Percentiles rank a stretch among this genome's conserved stretches.
phyloP scores from a whole-genome alignment of 139 green algal genomes.

The Volvox reticuliferus region DNA sequence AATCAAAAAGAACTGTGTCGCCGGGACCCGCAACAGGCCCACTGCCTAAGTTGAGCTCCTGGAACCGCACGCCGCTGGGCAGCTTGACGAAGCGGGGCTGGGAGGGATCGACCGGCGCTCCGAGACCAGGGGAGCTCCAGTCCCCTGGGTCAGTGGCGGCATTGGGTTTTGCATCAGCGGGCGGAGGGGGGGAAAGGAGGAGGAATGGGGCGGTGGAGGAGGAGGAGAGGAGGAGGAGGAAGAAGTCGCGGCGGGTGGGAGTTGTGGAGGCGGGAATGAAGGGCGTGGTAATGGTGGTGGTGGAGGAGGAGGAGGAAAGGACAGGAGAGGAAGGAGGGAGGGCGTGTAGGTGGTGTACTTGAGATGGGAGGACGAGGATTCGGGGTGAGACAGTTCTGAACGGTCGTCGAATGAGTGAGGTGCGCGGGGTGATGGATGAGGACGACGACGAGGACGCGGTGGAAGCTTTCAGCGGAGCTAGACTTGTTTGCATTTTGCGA shows the following conservation, averaged over 20 bases:
- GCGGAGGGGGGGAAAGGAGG: neutral
- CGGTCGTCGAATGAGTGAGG: too few relatives aligned
- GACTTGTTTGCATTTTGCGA: too few relatives aligned
- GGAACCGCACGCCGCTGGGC: conserved; percentile 51
- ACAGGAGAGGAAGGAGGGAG: neutral
- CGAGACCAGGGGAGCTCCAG: conserved; percentile 65
- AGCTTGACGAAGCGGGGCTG: conserved; percentile 66
- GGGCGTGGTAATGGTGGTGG: neutral
- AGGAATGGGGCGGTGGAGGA: neutral
- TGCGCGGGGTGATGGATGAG: too few relatives aligned
- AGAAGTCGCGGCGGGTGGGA: neutral
- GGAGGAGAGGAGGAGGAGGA: neutral
- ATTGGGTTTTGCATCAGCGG: neutral
- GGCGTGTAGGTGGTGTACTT: too few relatives aligned
- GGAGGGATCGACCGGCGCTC: conserved; percentile 41
- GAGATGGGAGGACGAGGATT: too few relatives aligned
- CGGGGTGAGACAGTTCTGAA: too few relatives aligned
- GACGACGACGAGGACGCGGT: too few relatives aligned
- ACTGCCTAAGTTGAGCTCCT: conserved; percentile 16
- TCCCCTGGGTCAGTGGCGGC: conserved; percentile 46
- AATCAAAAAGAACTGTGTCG: conserved; percentile 81
- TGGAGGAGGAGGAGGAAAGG: neutral
- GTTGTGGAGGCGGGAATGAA: neutral
- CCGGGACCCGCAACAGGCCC: conserved; percentile 46
- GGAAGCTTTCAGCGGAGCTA: too few relatives aligned